phyloP scores from a whole-genome alignment of 768 basidiomycete genomes.

The Termitomyces sp. region DNA sequence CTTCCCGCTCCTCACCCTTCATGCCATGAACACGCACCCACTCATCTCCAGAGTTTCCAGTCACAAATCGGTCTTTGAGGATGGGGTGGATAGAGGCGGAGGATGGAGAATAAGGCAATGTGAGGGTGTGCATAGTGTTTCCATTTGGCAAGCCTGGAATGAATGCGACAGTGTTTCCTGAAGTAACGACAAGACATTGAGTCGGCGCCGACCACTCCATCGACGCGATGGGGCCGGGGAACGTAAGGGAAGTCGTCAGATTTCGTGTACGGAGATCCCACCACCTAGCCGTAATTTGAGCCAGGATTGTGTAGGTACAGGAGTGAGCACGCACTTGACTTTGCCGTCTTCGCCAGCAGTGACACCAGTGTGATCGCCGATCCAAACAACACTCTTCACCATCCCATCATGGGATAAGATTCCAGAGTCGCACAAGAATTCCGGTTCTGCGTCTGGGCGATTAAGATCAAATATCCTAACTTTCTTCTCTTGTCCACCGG shows the following conservation, averaged over 20 bases:
- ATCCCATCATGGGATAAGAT: slow-evolving; percentile 79
- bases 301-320: background rate
- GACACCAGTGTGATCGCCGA: slow-evolving; percentile 82
- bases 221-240: slow-evolving; percentile 81
- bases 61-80: slow-evolving; percentile 85
- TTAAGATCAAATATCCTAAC: slow-evolving; percentile 91
- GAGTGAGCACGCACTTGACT: slow-evolving; percentile 61
- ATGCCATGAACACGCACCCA: slow-evolving; percentile 96
- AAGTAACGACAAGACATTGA: slow-evolving; percentile 82
- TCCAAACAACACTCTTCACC: slow-evolving; percentile 92
- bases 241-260: slow-evolving; percentile 65
- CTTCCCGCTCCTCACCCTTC: slow-evolving; percentile 85
- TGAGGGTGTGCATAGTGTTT: slow-evolving; percentile 70
- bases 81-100: slow-evolving; percentile 95
- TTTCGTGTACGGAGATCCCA: slow-evolving; percentile 89
- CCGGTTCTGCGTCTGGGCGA: slow-evolving; percentile 83
- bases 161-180: slow-evolving; percentile 90
- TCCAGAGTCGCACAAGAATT: slow-evolving; percentile 66
- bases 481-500: slow-evolving; percentile 97
- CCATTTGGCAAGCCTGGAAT: slow-evolving; percentile 71
- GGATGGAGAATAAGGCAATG: slow-evolving; percentile 82
- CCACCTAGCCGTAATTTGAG: slow-evolving; percentile 58
- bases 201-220: slow-evolving; percentile 90
- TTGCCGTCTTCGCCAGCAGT: slow-evolving; percentile 90
- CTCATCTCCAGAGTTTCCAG: slow-evolving; percentile 85